Evolutionary conservation across 371 early-diverging fungal genomes (phyloP).

Genomic region (Chytridiales sp.): DNA sequence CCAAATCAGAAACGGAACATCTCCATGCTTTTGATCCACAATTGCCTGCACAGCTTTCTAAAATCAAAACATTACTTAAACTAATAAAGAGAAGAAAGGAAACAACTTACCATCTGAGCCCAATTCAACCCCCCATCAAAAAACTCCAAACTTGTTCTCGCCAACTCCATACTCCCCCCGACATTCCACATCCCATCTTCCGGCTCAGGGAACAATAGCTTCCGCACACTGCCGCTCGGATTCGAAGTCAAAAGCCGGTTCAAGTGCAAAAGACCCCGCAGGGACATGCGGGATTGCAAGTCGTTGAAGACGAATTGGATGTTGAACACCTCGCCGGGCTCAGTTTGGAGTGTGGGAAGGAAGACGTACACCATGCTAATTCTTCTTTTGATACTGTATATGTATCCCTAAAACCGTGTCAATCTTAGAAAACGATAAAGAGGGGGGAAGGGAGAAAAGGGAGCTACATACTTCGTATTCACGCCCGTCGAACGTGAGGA

Average conservation of each 20-base stretch:
- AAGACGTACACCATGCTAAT: constrained; percentile 1
- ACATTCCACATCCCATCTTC: constrained; percentile 15
- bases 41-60: constrained; percentile 26
- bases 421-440: background rate
- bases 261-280: constrained; percentile 2
- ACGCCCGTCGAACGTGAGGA: constrained; percentile 15
- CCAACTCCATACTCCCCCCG: background rate
- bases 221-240: background rate
- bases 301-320: constrained; percentile 19
- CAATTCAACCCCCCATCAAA: constrained; percentile 18
- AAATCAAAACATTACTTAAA: too few relatives aligned
- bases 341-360: background rate
- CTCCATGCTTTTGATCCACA: constrained; percentile 19
- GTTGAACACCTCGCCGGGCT: constrained; percentile 11
- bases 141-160: constrained; percentile 1
- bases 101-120: constrained; percentile 11
- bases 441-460: background rate
- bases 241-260: constrained; percentile 6
- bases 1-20: constrained; percentile 27
- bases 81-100: too few relatives aligned
- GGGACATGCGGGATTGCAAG: background rate
- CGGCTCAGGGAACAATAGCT: constrained; percentile 20
- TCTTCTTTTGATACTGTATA: constrained; percentile 7
- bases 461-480: constrained; percentile 15
- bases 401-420: background rate